phyloP scores from a whole-genome alignment of 1,139 yeast genomes.

The Eremothecium gossypii region DNA sequence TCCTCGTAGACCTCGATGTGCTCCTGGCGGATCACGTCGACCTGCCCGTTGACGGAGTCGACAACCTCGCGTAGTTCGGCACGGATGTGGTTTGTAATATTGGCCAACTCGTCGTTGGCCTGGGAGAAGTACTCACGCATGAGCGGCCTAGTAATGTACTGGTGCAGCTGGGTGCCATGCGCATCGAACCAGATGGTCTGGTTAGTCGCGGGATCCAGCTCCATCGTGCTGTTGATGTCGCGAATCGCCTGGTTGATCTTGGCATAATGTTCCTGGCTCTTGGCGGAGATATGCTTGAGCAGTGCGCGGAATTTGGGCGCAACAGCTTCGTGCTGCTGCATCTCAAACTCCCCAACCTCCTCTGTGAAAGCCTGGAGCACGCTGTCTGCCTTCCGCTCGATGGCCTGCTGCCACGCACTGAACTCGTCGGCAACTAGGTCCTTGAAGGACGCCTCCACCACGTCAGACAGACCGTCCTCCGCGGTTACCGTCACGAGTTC shows the following conservation, averaged over 20 bases:
- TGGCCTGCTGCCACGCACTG: conserved; percentile 15
- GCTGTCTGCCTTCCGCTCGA: conserved; percentile 15
- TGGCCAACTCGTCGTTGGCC: conserved; percentile 32
- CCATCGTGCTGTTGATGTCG: conserved; percentile 42
- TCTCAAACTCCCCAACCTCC: conserved; percentile 31
- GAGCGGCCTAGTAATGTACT: conserved; percentile 46
- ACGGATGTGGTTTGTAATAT: conserved; percentile 34
- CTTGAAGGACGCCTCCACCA: conserved; percentile 12
- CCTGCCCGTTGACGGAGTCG: conserved; percentile 33
- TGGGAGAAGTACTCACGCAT: conserved; percentile 40
- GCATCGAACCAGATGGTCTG: conserved; percentile 31
- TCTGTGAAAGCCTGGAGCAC: conserved; percentile 17
- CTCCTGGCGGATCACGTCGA: conserved; percentile 42
- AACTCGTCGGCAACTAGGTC: conserved; percentile 16
- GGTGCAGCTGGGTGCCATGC: conserved; percentile 28
- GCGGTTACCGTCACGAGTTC: conserved; percentile 8
- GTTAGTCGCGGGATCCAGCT: conserved; percentile 36
- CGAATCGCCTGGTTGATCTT: conserved; percentile 38
- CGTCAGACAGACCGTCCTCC: background rate
- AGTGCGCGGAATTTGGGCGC: conserved; percentile 35
- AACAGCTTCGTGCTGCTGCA: conserved; percentile 30
- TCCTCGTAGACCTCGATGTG: conserved; percentile 61
- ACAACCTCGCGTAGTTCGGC: conserved; percentile 32
- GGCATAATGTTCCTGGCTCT: conserved; percentile 38
- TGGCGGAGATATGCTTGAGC: conserved; percentile 37